These are phyloP conservation scores for Teunomyces kruisii DNA, from an alignment of 805 yeast genomes.

Conservation along the genomic window DNA sequence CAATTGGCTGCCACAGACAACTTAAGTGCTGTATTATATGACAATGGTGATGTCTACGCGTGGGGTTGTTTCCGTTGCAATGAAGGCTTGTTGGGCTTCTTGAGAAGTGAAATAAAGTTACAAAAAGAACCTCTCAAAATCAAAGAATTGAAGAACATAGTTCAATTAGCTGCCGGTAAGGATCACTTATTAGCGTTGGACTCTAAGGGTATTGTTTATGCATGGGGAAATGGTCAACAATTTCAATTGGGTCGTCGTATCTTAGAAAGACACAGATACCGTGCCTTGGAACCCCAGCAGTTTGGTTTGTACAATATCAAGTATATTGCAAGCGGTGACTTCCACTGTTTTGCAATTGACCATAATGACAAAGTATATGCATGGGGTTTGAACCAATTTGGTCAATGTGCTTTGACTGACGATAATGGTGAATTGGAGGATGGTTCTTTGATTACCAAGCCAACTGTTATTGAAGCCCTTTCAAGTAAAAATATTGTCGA, in stretches of 20 bases:
- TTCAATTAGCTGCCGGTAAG: constrained; percentile 87
- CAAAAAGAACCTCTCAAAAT: constrained; percentile 72
- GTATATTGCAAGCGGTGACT: constrained; percentile 89
- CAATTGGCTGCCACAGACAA: constrained; percentile 92
- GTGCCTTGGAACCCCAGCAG: constrained; percentile 76
- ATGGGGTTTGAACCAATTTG: constrained; percentile 97
- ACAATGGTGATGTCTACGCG: constrained; percentile 86
- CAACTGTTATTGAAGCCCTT: constrained; percentile 70
- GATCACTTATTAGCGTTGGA: constrained; percentile 89
- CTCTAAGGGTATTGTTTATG: constrained; percentile 79
- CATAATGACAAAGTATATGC: constrained; percentile 66
- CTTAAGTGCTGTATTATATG: constrained; percentile 74
- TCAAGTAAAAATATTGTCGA: constrained; percentile 53
- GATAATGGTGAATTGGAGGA: constrained; percentile 74
- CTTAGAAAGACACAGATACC: constrained; percentile 71
- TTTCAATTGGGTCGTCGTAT: constrained; percentile 87
- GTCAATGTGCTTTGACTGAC: constrained; percentile 79
- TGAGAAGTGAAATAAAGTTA: constrained; percentile 51
- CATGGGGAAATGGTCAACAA: constrained; percentile 98
- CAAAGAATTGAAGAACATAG: constrained; percentile 60
- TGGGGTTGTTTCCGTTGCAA: constrained; percentile 98
- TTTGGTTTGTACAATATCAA: constrained; percentile 79
- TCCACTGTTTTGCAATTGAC: constrained; percentile 91
- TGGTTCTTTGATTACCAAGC: constrained; percentile 76
- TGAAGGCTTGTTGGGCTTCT: constrained; percentile 88